Evolutionary conservation across 805 yeast genomes (phyloP).

Genomic region (Schwanniomyces sp.): DNA sequence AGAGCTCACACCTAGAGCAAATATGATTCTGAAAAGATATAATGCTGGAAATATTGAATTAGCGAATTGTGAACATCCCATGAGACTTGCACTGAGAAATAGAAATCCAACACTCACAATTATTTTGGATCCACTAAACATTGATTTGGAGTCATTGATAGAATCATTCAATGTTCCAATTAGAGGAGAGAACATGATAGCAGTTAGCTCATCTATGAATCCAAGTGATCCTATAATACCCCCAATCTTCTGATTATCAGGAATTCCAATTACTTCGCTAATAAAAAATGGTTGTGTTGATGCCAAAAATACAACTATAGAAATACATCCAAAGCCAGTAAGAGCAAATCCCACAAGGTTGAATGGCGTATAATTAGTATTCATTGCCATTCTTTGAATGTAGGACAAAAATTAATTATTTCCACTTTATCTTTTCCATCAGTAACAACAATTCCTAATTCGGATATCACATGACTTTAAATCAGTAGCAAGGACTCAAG

Average conservation of each 20-base stretch:
- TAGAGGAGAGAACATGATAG: slow-evolving; percentile 55
- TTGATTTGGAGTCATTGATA: slow-evolving; percentile 24
- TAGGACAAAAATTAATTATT: background rate
- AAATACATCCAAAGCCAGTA: slow-evolving; percentile 38
- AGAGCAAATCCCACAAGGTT: slow-evolving; percentile 34
- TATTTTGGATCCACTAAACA: slow-evolving; percentile 51
- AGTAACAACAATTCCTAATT: background rate
- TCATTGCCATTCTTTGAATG: background rate
- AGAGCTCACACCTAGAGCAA: slow-evolving; percentile 60
- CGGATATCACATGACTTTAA: too few species aligned
- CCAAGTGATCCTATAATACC: slow-evolving; percentile 35
- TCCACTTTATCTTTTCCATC: background rate
- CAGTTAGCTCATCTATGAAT: slow-evolving; percentile 58
- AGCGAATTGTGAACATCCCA: slow-evolving; percentile 44
- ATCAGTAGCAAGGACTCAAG: too few species aligned
- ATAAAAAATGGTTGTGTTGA: slow-evolving; percentile 43
- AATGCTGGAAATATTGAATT: slow-evolving; percentile 20
- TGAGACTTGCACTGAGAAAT: slow-evolving; percentile 46
- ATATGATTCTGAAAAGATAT: slow-evolving; percentile 50
- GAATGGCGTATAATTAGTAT: background rate
- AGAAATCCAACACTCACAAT: slow-evolving; percentile 49
- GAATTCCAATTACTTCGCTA: slow-evolving; percentile 28
- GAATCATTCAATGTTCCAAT: slow-evolving; percentile 65
- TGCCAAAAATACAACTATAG: slow-evolving; percentile 37
- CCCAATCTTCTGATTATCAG: slow-evolving; percentile 27